Conservation (phyloP, 768 basidiomycete genomes). For the Phlebiopsis flavidoalba region DNA sequence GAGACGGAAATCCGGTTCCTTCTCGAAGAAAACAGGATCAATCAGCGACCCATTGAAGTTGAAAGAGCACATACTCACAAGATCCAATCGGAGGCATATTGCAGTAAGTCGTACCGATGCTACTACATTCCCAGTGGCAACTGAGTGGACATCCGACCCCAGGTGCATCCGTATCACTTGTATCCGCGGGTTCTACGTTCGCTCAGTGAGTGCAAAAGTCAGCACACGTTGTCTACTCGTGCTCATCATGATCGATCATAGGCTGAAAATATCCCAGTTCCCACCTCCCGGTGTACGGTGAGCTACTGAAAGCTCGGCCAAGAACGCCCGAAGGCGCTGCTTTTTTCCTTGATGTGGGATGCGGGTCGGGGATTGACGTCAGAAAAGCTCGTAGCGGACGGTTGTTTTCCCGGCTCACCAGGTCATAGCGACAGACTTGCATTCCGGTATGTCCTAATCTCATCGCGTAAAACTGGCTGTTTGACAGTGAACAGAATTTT, state of each 20-base stretch:
- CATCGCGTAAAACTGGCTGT: no score
- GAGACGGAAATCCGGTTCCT: conserved; percentile 15
- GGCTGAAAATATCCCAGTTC: conserved; percentile 21
- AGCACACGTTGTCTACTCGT: neutral
- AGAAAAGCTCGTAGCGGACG: conserved; percentile 37
- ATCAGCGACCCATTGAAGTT: conserved; percentile 24
- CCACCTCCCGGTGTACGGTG: conserved; percentile 19
- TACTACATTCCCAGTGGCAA: neutral
- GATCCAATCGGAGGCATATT: conserved; percentile 26
- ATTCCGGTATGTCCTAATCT: conserved; percentile 23
- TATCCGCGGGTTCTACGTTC: conserved; percentile 23
- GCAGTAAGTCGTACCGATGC: conserved; percentile 13
- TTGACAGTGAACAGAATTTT: conserved; percentile 39
- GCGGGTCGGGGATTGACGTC: conserved; percentile 40
- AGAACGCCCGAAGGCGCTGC: conserved; percentile 29
- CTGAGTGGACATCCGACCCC: neutral
- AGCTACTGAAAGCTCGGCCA: conserved; percentile 32
- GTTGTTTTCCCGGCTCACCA: conserved; percentile 37
- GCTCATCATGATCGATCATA: conserved; percentile 4
- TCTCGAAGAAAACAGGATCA: conserved; percentile 22
- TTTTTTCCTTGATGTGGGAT: conserved; percentile 44
- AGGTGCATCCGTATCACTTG: conserved; percentile 29
- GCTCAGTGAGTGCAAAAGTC: conserved; percentile 11
- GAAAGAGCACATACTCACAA: conserved; percentile 19
- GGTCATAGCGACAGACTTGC: conserved; percentile 33